Evolutionary conservation across 495 filamentous ascomycete species (phyloP).

Genomic region (Friedmanniomyces simplex): DNA sequence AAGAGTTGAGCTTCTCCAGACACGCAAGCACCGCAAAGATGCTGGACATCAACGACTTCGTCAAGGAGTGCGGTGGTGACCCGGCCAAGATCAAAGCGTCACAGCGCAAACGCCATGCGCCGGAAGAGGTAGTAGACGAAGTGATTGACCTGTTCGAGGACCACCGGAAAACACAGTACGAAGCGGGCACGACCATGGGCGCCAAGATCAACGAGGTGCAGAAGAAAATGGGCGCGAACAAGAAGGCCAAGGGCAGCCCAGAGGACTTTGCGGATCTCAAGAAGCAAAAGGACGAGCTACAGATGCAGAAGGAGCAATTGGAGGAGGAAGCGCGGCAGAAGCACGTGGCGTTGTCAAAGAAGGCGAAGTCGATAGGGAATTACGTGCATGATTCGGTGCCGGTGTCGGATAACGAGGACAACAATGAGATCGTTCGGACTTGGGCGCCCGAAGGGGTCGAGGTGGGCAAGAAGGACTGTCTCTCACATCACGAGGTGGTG

Average conservation of each 20-base stretch:
- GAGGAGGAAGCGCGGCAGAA: conserved; percentile 65
- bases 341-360: conserved; percentile 57
- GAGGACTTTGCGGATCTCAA: conserved; percentile 48
- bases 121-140: conserved; percentile 77
- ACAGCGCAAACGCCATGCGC: conserved; percentile 68
- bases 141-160: conserved; percentile 82
- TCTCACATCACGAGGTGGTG: conserved; percentile 93
- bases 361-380: conserved; percentile 81
- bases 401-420: conserved; percentile 78
- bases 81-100: conserved; percentile 81
- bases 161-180: conserved; percentile 69
- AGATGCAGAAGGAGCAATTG: conserved; percentile 68
- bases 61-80: conserved; percentile 79
- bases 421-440: conserved; percentile 63
- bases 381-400: conserved; percentile 88
- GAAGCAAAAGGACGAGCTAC: conserved; percentile 60
- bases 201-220: conserved; percentile 77
- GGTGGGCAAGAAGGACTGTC: conserved; percentile 57
- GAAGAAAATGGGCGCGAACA: conserved; percentile 83
- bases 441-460: conserved; percentile 69
- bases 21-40: conserved; percentile 30
- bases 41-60: conserved; percentile 74
- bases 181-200: conserved; percentile 58
- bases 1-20: not conserved
- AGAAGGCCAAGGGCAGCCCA: conserved; percentile 88